Evolutionary conservation across 2,329 filamentous ascomycete species (phyloP).

Genomic region (Fusarium torreyae): DNA sequence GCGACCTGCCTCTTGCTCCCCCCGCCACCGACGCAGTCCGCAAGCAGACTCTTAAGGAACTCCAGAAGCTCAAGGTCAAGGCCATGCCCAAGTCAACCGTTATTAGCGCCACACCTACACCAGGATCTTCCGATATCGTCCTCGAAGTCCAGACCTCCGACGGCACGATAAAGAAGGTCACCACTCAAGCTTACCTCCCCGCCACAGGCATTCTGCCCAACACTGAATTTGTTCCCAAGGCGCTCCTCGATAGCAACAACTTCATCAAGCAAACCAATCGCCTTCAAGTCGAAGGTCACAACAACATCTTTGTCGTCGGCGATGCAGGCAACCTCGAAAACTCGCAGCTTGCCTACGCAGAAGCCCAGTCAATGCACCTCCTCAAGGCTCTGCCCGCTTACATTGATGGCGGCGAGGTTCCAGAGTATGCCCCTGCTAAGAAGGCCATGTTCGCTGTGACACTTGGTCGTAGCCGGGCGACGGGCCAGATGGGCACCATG

Average conservation of each 20-base stretch:
- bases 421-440: slow-evolving; percentile 51
- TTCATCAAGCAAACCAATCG: slow-evolving; percentile 57
- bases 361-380: slow-evolving; percentile 55
- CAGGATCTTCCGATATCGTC: slow-evolving; percentile 48
- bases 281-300: slow-evolving; percentile 55
- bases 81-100: slow-evolving; percentile 60
- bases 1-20: slow-evolving; percentile 57
- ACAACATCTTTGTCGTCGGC: slow-evolving; percentile 62
- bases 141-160: slow-evolving; percentile 55
- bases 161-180: slow-evolving; percentile 57
- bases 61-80: slow-evolving; percentile 62
- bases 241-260: slow-evolving; percentile 54
- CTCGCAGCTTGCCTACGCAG: slow-evolving; percentile 52
- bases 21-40: slow-evolving; percentile 57
- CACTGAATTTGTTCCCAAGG: slow-evolving; percentile 59
- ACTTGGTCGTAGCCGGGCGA: slow-evolving; percentile 58
- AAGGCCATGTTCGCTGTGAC: slow-evolving; percentile 57
- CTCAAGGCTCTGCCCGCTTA: slow-evolving; percentile 55
- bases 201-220: slow-evolving; percentile 63
- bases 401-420: slow-evolving; percentile 50
- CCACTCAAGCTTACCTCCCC: slow-evolving; percentile 63
- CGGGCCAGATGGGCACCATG: slow-evolving; percentile 56
- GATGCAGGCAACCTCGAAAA: slow-evolving; percentile 61
- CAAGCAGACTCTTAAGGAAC: slow-evolving; percentile 56
- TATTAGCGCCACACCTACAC: slow-evolving; percentile 43